A percentile compares a stretch with the other conserved stretches of the same genome.
Evolutionary conservation across 2,329 filamentous ascomycete genomes (phyloP).

Genomic region (Arthrocladium fulminans): DNA sequence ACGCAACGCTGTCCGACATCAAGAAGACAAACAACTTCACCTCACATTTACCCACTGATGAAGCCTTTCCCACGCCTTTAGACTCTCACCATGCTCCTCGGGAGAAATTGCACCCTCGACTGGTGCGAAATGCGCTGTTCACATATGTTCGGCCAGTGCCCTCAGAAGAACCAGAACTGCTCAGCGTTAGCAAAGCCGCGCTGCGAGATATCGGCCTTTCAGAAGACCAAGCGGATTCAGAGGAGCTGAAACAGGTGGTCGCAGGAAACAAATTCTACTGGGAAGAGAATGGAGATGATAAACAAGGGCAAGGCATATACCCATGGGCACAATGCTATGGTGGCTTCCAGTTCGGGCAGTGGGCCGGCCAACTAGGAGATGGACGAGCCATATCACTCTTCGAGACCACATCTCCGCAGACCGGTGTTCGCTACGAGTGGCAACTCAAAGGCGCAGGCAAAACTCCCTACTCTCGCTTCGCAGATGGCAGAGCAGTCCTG

Average conservation of each 20-base stretch:
- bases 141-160: conserved; percentile 81
- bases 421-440: conserved; percentile 70
- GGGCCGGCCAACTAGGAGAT: conserved; percentile 93
- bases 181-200: conserved; percentile 70
- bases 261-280: conserved; percentile 77
- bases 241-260: conserved; percentile 68
- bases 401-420: conserved; percentile 68
- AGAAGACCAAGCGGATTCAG: conserved; percentile 56
- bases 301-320: conserved; percentile 57
- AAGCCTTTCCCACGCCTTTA: conserved; percentile 68
- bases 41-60: conserved; percentile 62
- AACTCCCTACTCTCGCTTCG: conserved; percentile 93
- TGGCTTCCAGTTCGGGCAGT: conserved; percentile 59
- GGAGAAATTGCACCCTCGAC: conserved; percentile 64
- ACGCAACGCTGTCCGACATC: conserved; percentile 37
- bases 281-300: conserved; percentile 48
- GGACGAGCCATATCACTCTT: conserved; percentile 91
- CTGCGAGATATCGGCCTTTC: conserved; percentile 72
- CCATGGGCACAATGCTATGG: conserved; percentile 99
- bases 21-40: conserved; percentile 60
- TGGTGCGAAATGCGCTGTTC: conserved; percentile 77
- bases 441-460: conserved; percentile 90
- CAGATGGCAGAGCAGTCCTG: conserved; percentile 88
- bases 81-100: conserved; percentile 74
- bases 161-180: conserved; percentile 63